A percentile compares a stretch with the other conserved stretches of the same genome.
Conservation (phyloP, 805 yeast genomes). For the Candida rishiriensis region DNA sequence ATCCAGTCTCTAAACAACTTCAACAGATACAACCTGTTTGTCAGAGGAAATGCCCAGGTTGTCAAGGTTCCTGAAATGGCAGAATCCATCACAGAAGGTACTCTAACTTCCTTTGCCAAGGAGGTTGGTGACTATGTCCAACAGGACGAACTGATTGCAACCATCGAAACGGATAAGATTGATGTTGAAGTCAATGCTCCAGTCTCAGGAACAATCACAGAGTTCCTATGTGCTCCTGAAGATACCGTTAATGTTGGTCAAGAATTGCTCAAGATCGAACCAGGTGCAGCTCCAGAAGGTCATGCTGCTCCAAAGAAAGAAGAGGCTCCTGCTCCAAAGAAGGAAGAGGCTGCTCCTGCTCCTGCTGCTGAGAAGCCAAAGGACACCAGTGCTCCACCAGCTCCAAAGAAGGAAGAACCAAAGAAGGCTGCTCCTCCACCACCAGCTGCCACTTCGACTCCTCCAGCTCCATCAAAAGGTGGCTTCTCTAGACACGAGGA, state of each 20-base stretch:
- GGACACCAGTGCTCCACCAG: slow-evolving; percentile 11
- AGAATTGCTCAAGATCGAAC: slow-evolving; percentile 81
- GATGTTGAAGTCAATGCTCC: slow-evolving; percentile 98
- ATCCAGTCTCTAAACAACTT: slow-evolving; percentile 1
- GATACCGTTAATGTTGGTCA: slow-evolving; percentile 97
- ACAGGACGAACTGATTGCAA: slow-evolving; percentile 87
- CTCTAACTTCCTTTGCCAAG: slow-evolving; percentile 63
- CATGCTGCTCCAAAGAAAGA: slow-evolving; percentile 35
- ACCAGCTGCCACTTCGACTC: slow-evolving; percentile 23
- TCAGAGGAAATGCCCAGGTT: slow-evolving; percentile 33
- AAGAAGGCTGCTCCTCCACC: slow-evolving; percentile 17
- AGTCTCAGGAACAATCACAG: slow-evolving; percentile 81
- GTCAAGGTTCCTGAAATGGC: slow-evolving; percentile 99
- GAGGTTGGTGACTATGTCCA: slow-evolving; percentile 84
- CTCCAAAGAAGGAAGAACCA: slow-evolving; percentile 15
- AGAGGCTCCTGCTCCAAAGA: slow-evolving; percentile 28
- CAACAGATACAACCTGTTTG: slow-evolving; percentile 9
- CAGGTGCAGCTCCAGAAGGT: slow-evolving; percentile 65
- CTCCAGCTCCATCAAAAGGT: slow-evolving; percentile 36
- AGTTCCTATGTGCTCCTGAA: slow-evolving; percentile 75
- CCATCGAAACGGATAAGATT: slow-evolving; percentile 97
- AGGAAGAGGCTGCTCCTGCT: slow-evolving; percentile 31
- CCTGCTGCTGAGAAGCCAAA: slow-evolving; percentile 13
- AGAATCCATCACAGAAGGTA: slow-evolving; percentile 96
- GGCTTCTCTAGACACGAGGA: slow-evolving; percentile 80